Evolutionary conservation across 805 yeast species (phyloP).

Genomic region (Ogataea siamensis): DNA sequence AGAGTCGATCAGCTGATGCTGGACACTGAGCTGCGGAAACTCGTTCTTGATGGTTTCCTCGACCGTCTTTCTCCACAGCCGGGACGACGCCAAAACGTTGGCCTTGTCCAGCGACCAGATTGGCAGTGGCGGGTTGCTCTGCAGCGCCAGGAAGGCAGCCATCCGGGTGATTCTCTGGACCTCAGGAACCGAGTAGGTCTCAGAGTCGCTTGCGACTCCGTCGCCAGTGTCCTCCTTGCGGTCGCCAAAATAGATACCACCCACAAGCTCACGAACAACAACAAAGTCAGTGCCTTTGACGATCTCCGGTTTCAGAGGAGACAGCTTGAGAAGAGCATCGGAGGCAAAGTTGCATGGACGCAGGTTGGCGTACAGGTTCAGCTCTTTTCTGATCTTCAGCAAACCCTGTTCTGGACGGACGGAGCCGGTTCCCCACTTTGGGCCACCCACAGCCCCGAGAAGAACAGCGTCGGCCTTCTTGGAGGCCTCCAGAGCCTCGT

Average conservation of each 20-base stretch:
- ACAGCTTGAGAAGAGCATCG: slow-evolving; percentile 76
- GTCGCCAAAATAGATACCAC: slow-evolving; percentile 97
- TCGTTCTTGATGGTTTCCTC: slow-evolving; percentile 80
- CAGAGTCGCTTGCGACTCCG: slow-evolving; percentile 91
- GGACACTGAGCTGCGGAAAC: slow-evolving; percentile 82
- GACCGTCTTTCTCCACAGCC: slow-evolving; percentile 95
- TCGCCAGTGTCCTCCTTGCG: slow-evolving; percentile 88
- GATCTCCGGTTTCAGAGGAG: slow-evolving; percentile 82
- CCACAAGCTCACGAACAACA: slow-evolving; percentile 95
- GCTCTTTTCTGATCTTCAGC: slow-evolving; percentile 89
- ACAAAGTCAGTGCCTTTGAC: slow-evolving; percentile 89
- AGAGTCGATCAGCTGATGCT: slow-evolving; percentile 96
- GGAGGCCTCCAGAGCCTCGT: slow-evolving; percentile 76
- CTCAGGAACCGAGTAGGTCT: slow-evolving; percentile 85
- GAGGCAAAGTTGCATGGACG: slow-evolving; percentile 95
- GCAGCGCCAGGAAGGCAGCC: slow-evolving; percentile 97
- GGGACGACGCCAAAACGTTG: slow-evolving; percentile 91
- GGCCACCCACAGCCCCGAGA: slow-evolving; percentile 98
- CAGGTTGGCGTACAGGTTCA: slow-evolving; percentile 90
- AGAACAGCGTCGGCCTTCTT: slow-evolving; percentile 91
- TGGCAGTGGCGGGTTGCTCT: slow-evolving; percentile 90
- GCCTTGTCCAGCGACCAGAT: slow-evolving; percentile 97
- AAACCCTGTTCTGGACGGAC: slow-evolving; percentile 98
- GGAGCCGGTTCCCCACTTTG: slow-evolving; percentile 97
- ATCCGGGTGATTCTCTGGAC: slow-evolving; percentile 94